Evolutionary conservation across 495 filamentous ascomycete genomes (phyloP), one percentile per base, ranked within the genome.

Genomic region (Aspergillus avenaceus): DNA sequence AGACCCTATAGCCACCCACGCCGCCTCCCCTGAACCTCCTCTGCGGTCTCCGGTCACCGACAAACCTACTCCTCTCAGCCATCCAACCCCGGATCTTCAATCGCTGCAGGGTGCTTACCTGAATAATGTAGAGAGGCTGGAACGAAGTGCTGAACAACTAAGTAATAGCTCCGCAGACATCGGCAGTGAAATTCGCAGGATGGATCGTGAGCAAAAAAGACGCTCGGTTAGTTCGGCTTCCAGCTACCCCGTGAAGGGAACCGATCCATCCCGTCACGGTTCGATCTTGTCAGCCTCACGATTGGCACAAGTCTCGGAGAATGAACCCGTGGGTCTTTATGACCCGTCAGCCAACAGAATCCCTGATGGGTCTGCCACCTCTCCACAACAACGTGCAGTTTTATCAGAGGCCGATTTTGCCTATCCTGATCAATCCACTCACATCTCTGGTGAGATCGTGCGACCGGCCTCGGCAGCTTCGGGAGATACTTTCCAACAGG

Each of bases 71-170:
- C 72, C 77, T 45, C 75, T 91, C 45, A 82, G 76, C 52, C 88
- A 93, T 64, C 89, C 89, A 16, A 85, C 78, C 4, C 88, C 88
- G 18, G 88, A 91, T 66, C 69, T 86, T 29, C 84, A 86, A 59
- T 81, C 84, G 18, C 70, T 87, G 36, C 85, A 88, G 58, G 85
- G 85, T 21, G 85, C 85, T 24, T 88, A 86, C 59, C 68, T 83
- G 18, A 77, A 79, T 61, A 92, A 91, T 74, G 84, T 95, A 49
- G 86, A 90, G 63, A 80, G 86, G 36, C 73, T 96, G 54, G 90
- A 96, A 60, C 79, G 84, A 53, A 87, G 83, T 34, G 90, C 90
- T 21, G 90, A 95, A 69, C 79, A 84, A 29, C 72, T 96, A 61
- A 91, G 86, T 59, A 80, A 82, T 62, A 85, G 82, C 34, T 86